phyloP scores from a whole-genome alignment of 805 yeast species.

The Millerago galiae region DNA sequence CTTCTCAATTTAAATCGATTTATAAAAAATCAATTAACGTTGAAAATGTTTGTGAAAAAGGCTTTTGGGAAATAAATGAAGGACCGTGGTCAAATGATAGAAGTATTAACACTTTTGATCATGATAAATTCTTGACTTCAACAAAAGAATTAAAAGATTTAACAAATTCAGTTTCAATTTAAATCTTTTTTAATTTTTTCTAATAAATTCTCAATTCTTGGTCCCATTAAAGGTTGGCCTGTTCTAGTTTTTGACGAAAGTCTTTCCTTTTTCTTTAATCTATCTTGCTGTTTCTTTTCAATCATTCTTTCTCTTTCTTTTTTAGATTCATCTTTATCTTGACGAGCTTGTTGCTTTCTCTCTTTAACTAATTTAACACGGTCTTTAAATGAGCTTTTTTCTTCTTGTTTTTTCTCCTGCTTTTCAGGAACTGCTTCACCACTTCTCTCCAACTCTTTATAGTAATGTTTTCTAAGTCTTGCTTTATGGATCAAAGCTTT shows the following conservation, averaged over 20 bases:
- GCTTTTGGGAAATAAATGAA: conserved; percentile 16
- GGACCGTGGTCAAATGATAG: conserved; percentile 12
- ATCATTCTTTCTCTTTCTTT: conserved; percentile 31
- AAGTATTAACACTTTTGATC: conserved; percentile 14
- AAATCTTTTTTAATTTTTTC: conserved; percentile 59
- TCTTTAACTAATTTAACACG: conserved; percentile 31
- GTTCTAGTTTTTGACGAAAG: conserved; percentile 50
- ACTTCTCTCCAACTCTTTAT: conserved; percentile 70
- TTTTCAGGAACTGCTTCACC: conserved; percentile 51
- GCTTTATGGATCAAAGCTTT: conserved; percentile 74
- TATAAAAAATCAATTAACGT: background rate
- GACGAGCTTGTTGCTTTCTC: conserved; percentile 27
- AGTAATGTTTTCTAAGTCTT: conserved; percentile 71
- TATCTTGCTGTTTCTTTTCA: conserved; percentile 33
- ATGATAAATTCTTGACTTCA: conserved; percentile 1
- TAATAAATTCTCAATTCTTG: conserved; percentile 70
- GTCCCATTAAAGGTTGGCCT: conserved; percentile 92
- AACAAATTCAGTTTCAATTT: conserved; percentile 10
- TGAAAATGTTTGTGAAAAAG: conserved; percentile 15
- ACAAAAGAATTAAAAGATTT: conserved; percentile 2
- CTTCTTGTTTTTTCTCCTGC: conserved; percentile 12
- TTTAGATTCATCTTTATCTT: conserved; percentile 33
- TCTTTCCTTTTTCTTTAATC: conserved; percentile 38
- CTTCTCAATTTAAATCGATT: background rate
- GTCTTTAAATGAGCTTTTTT: conserved; percentile 27